Evolutionary conservation across 805 yeast genomes (phyloP).

Genomic region (Sugiyamaella americana): DNA sequence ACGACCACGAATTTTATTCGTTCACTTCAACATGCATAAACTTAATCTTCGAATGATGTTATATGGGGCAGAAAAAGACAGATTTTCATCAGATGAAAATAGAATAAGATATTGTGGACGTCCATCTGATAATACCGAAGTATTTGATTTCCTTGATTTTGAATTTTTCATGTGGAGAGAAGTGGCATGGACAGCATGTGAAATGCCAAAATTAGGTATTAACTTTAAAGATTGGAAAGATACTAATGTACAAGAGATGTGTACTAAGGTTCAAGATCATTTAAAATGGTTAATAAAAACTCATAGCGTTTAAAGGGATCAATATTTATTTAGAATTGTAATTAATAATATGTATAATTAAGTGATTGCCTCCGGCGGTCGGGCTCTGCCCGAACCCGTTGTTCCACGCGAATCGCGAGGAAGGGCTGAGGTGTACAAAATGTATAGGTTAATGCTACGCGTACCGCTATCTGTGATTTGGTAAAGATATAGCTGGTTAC

Average conservation of each 20-base stretch:
- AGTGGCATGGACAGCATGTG: conserved; percentile 19
- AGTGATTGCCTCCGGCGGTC: no score
- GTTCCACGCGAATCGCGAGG: no score
- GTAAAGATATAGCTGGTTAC: no score
- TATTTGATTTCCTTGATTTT: conserved; percentile 13
- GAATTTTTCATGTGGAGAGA: conserved; percentile 22
- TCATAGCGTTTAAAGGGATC: not conserved
- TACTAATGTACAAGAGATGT: conserved; percentile 9
- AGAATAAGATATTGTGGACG: conserved; percentile 55
- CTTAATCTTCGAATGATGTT: conserved; percentile 52
- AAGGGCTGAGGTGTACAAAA: no score
- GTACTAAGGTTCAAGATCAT: conserved; percentile 10
- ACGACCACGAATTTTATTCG: conserved; percentile 35
- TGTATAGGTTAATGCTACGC: no score
- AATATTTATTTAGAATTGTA: no score
- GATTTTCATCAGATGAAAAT: conserved; percentile 40
- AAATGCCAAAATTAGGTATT: conserved; percentile 10
- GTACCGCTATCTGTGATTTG: no score
- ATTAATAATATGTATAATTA: no score
- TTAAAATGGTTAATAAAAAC: conserved; percentile 12
- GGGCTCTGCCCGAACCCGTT: no score
- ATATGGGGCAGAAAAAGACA: conserved; percentile 32
- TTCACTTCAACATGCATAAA: conserved; percentile 65
- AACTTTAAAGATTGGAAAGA: conserved; percentile 16
- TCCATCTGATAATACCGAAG: conserved; percentile 7